These are phyloP conservation scores for Rhizophagus prolifer DNA, from an alignment of 192 early-diverging fungal species.

Conservation along the genomic window DNA sequence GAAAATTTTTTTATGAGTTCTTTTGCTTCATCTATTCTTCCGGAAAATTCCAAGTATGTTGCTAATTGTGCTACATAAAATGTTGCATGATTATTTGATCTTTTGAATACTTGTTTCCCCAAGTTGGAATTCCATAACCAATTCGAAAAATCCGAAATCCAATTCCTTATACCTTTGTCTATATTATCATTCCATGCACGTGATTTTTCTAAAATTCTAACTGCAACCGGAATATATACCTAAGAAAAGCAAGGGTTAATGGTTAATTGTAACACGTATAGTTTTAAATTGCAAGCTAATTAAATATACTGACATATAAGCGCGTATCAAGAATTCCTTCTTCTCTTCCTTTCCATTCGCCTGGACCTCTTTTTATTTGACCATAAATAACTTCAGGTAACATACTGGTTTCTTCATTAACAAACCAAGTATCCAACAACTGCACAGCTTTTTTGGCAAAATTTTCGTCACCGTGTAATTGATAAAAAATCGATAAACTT, in stretches of 20 bases:
- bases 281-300: neutral
- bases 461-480: neutral
- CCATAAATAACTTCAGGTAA: neutral
- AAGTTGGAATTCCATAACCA: conserved; percentile 36
- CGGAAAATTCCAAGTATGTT: conserved; percentile 31
- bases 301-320: neutral
- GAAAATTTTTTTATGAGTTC: conserved; percentile 27
- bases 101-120: conserved; percentile 23
- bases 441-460: conserved; percentile 4
- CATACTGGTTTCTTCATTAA: neutral
- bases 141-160: conserved; percentile 33
- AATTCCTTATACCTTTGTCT: conserved; percentile 8
- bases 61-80: conserved; percentile 39
- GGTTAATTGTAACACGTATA: neutral
- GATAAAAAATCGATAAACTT: neutral
- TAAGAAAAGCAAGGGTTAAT: too few relatives aligned
- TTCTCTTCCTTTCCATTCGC: neutral
- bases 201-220: neutral
- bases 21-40: conserved; percentile 18
- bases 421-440: neutral
- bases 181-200: neutral
- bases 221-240: neutral
- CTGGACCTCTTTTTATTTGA: neutral
- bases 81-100: conserved; percentile 36
- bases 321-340: conserved; percentile 16